A percentile compares a stretch with the other conserved stretches of the same genome.
phyloP scores from a whole-genome alignment of 805 yeast species.

The Kluyveromyces aestuarii region DNA sequence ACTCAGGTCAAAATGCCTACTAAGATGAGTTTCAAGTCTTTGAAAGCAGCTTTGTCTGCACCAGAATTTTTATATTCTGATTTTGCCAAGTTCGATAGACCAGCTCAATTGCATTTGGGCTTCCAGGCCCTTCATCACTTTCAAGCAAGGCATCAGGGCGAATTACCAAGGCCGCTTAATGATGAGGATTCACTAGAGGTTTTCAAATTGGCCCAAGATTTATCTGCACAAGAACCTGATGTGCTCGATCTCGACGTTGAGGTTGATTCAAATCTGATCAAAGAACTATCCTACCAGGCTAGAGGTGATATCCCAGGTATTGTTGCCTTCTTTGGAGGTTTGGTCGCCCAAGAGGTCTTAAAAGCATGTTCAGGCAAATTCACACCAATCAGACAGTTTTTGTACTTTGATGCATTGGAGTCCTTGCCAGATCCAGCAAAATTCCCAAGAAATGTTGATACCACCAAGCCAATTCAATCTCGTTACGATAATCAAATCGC shows the following conservation, averaged over 20 bases:
- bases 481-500: constrained; percentile 96
- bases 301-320: constrained; percentile 88
- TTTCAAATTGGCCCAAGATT: constrained; percentile 46
- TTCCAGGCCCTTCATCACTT: constrained; percentile 84
- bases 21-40: constrained; percentile 50
- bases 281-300: constrained; percentile 73
- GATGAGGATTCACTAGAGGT: constrained; percentile 66
- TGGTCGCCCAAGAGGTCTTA: constrained; percentile 92
- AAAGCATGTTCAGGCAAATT: constrained; percentile 95
- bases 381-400: constrained; percentile 83
- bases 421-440: constrained; percentile 59
- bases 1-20: constrained; percentile 86
- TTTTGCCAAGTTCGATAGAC: constrained; percentile 89
- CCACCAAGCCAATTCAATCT: constrained; percentile 65
- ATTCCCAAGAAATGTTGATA: constrained; percentile 57
- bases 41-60: constrained; percentile 51
- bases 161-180: constrained; percentile 69
- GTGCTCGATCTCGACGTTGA: constrained; percentile 43
- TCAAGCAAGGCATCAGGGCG: constrained; percentile 48
- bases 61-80: constrained; percentile 83
- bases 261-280: constrained; percentile 56
- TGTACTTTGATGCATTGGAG: constrained; percentile 91
- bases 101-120: constrained; percentile 83
- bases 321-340: constrained; percentile 86
- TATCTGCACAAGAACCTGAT: constrained; percentile 43